Evolutionary conservation across 257 asterid species (phyloP), one percentile per base, ranked within the genome.

Genomic region (Scutellaria minor): DNA sequence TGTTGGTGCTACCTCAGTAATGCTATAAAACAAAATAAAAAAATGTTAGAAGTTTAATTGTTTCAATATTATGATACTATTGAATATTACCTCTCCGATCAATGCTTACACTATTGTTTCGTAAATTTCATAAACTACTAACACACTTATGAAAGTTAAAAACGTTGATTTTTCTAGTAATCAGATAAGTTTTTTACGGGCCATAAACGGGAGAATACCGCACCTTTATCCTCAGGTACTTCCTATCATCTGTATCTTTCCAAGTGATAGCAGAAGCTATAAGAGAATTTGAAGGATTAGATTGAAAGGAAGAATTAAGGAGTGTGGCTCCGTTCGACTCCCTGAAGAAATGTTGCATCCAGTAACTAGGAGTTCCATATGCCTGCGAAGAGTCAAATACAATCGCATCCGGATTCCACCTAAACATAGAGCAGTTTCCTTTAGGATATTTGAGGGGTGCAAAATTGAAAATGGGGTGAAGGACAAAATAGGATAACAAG

Each of bases 361-460:
- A 94, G 68, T 94, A 94, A 75, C 97, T 94, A 35, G 98, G 99
- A 62, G 98, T 94, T 58, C 98, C 98, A 65, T 88, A 94, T 9
- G 60, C 24, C 45, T 74, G 85, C 6, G 95, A 85, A 51, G 97
- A 91, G 80, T 93, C 86, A 60, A 88, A 94, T 56, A 91, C 97
- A 73, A 94, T 94, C 50, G 99, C 97, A 81, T 91, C 99, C 10
- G 99, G 97, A 57, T 64, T 86, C 97, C 96, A 91, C 83, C 99
- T 94, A 65, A 56, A 64, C 20, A 62, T 4, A 44, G 6, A 22
- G 20, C 14, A 64, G 63, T 27, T 67, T 18, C 42, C 14, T 15
- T 59, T 59, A 48, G 63, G 52, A 58, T 2, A 45, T 46, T 39
- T 0, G 6, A 45, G 6, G 51, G 66, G 42, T 10, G 37, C n/a